A percentile compares a stretch with the other conserved stretches of the same genome.
phyloP scores from a whole-genome alignment of 805 yeast species.

The Candida maris region DNA sequence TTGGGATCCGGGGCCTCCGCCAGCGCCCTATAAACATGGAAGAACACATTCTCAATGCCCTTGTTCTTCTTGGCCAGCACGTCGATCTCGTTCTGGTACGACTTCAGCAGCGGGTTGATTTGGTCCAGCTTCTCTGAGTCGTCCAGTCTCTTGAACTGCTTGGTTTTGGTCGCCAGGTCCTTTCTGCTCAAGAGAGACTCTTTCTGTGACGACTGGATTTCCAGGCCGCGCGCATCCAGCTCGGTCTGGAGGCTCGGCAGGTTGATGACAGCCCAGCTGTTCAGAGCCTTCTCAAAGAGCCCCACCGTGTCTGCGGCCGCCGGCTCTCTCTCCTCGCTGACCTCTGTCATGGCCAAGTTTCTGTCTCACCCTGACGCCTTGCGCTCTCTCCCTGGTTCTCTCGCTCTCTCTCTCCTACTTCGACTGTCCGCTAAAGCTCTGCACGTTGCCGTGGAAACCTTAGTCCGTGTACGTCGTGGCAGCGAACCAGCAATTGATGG shows the following conservation, averaged over 20 bases:
- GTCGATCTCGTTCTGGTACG: conserved; percentile 88
- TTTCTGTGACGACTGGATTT: conserved; percentile 67
- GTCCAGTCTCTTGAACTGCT: conserved; percentile 69
- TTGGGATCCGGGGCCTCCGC: conserved; percentile 94
- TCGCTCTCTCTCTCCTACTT: too few species aligned
- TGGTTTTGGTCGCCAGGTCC: conserved; percentile 78
- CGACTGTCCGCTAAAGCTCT: too few species aligned
- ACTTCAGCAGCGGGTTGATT: conserved; percentile 62
- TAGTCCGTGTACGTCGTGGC: too few species aligned
- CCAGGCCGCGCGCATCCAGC: conserved; percentile 71
- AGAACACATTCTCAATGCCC: conserved; percentile 65
- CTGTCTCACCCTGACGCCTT: too few species aligned
- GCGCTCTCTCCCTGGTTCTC: too few species aligned
- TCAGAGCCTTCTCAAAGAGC: conserved; percentile 54
- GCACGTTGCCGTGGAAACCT: too few species aligned
- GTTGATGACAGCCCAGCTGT: conserved; percentile 73
- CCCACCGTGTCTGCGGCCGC: conserved; percentile 8
- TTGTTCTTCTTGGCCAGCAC: conserved; percentile 73
- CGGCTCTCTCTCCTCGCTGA: conserved; percentile 4
- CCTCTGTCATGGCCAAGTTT: conserved; percentile 1
- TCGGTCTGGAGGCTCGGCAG: conserved; percentile 65
- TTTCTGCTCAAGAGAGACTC: conserved; percentile 67
- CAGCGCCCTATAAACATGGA: conserved; percentile 67
- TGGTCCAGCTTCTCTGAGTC: conserved; percentile 65
- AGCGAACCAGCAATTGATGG: too few species aligned